These are phyloP conservation scores for Microdochium nivale DNA, from an alignment of 2,329 filamentous ascomycete genomes.

Conservation along the genomic window DNA sequence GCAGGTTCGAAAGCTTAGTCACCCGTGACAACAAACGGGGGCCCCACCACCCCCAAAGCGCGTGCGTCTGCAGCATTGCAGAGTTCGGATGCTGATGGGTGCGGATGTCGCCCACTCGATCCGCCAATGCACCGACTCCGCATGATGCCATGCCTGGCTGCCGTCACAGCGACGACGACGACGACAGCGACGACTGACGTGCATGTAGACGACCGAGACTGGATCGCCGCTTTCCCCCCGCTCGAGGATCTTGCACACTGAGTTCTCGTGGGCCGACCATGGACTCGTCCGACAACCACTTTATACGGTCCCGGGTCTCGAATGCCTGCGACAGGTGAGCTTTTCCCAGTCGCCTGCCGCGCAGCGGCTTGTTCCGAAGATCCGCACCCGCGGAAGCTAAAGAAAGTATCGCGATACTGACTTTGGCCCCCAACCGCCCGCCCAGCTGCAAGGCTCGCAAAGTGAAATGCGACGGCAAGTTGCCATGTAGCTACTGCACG, in stretches of 20 bases:
- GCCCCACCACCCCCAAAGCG: too few relatives aligned
- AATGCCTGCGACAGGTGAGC: constrained; percentile 1
- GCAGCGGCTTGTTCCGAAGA: not conserved
- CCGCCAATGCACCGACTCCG: too few relatives aligned
- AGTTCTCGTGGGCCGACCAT: not conserved
- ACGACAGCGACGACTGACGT: not conserved
- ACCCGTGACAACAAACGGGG: too few relatives aligned
- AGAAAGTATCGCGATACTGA: not conserved
- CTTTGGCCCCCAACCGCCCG: not conserved
- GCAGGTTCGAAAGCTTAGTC: too few relatives aligned
- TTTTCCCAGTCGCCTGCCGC: not conserved
- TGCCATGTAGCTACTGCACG: constrained; percentile 42
- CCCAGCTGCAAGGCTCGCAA: not conserved
- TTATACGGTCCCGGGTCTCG: not conserved
- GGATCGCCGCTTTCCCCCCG: not conserved
- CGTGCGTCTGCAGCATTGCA: too few relatives aligned
- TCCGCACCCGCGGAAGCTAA: not conserved
- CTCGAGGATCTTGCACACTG: not conserved
- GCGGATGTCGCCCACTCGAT: too few relatives aligned
- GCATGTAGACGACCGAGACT: not conserved
- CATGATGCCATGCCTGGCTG: too few relatives aligned
- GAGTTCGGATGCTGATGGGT: too few relatives aligned
- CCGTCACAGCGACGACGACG: too few relatives aligned
- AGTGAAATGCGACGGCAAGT: constrained; percentile 45
- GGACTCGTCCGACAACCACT: not conserved